Percentiles rank a stretch among this genome's conserved stretches.
These are phyloP conservation scores for Zalaria sp. DNA, from an alignment of 2,329 filamentous ascomycete species.

Conservation along the genomic window DNA sequence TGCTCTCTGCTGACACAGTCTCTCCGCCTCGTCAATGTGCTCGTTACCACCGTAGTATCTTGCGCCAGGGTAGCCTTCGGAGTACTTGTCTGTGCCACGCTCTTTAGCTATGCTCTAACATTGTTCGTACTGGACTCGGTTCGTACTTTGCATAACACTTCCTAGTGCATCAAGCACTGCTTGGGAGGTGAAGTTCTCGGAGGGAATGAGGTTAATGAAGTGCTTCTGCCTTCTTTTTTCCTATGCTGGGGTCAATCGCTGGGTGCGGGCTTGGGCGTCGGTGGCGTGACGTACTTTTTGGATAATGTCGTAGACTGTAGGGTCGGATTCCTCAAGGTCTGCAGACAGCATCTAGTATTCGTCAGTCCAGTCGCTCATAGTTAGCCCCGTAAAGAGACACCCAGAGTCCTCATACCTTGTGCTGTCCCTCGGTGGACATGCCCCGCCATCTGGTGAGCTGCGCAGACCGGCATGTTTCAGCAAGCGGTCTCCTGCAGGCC, in stretches of 20 bases:
- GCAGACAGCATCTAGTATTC: constrained; percentile 59
- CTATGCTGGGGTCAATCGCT: constrained; percentile 29
- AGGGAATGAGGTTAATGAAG: constrained; percentile 94
- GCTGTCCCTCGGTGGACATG: constrained; percentile 32
- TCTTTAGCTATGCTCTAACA: not conserved
- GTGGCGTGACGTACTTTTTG: constrained; percentile 52
- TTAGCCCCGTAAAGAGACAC: not conserved
- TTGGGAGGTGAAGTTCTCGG: constrained; percentile 90
- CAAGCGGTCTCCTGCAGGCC: constrained; percentile 14
- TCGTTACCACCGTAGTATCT: constrained; percentile 96
- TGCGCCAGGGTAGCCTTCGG: constrained; percentile 91
- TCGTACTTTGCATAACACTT: constrained; percentile 85
- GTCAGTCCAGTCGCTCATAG: constrained; percentile 5
- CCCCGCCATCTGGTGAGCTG: constrained; percentile 22
- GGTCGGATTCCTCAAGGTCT: constrained; percentile 71
- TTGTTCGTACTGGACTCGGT: not conserved
- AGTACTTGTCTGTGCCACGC: constrained; percentile 61
- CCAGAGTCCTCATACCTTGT: constrained; percentile 23
- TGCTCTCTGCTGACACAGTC: constrained; percentile 79
- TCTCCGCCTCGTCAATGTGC: constrained; percentile 83
- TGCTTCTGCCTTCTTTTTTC: constrained; percentile 95
- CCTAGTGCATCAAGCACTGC: constrained; percentile 83
- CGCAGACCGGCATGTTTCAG: constrained; percentile 15
- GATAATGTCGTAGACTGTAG: constrained; percentile 74
- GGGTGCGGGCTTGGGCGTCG: not conserved